Evolutionary conservation across 2,329 filamentous ascomycete genomes (phyloP).

Genomic region (Pseudocercospora fijiensis): DNA sequence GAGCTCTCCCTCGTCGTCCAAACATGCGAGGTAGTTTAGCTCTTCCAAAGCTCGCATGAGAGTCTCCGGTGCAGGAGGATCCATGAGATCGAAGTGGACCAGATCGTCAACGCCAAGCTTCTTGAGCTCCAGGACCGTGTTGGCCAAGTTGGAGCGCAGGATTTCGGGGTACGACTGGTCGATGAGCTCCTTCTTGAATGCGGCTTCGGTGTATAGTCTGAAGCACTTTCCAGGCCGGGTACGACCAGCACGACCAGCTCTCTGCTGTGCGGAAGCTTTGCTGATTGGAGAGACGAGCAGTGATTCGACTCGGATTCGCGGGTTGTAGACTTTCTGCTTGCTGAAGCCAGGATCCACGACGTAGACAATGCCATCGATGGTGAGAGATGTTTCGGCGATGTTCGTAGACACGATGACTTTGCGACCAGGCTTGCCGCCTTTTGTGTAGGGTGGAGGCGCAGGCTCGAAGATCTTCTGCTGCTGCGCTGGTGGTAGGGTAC

Average conservation of each 20-base stretch:
- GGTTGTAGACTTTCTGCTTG: conserved; percentile 99
- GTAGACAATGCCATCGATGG: conserved; percentile 98
- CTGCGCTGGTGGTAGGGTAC: conserved; percentile 84
- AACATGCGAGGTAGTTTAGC: conserved; percentile 92
- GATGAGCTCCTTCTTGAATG: conserved; percentile 97
- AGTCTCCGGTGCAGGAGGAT: conserved; percentile 94
- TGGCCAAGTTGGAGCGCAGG: conserved; percentile 87
- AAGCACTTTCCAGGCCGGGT: conserved; percentile 98
- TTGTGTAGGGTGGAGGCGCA: conserved; percentile 69
- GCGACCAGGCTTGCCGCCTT: conserved; percentile 80
- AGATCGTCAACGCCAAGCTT: conserved; percentile 94
- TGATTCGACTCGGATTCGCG: conserved; percentile 92
- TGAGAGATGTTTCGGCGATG: conserved; percentile 95
- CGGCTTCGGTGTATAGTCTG: conserved; percentile 88
- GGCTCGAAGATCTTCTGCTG: conserved; percentile 87
- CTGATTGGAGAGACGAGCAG: conserved; percentile 97
- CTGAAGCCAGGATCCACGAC: conserved; percentile 99
- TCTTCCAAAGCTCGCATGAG: conserved; percentile 97
- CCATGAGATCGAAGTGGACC: conserved; percentile 98
- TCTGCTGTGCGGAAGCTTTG: conserved; percentile 93
- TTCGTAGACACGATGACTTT: conserved; percentile 96
- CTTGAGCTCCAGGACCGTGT: conserved; percentile 93
- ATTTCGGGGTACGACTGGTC: conserved; percentile 97
- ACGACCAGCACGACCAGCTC: conserved; percentile 98
- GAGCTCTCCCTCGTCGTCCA: conserved; percentile 93